Conservation (phyloP, 257 asterid genomes). For the Parsonsia alboflavescens region DNA sequence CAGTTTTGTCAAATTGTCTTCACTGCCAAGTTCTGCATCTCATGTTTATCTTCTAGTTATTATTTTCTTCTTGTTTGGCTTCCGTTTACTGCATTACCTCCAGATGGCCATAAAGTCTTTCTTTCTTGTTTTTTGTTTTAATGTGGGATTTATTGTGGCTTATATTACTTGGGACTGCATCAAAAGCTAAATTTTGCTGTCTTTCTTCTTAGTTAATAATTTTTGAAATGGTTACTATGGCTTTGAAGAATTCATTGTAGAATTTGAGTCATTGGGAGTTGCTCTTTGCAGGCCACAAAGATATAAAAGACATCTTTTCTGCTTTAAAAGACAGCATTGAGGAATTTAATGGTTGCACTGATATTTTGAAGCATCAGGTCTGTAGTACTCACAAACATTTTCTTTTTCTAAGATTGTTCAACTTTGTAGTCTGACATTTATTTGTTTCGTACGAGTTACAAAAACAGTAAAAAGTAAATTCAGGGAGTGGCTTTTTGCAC, state of each 20-base stretch:
- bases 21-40: background rate
- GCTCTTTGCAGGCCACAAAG: slow-evolving; percentile 70
- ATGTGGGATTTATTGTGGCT: background rate
- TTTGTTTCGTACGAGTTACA: background rate
- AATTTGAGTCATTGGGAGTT: slow-evolving; percentile 7
- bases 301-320: slow-evolving; percentile 64
- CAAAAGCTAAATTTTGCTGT: background rate
- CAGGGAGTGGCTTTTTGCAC: background rate
- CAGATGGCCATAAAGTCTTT: no score
- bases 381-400: slow-evolving; percentile 1
- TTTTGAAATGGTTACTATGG: background rate
- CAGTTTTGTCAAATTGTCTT: background rate
- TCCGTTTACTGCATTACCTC: background rate
- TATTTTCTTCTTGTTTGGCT: background rate
- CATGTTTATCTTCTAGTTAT: background rate
- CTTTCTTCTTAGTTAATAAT: background rate
- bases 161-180: background rate
- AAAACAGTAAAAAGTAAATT: background rate
- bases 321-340: slow-evolving; percentile 61
- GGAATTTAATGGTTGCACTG: slow-evolving; percentile 47
- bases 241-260: slow-evolving; percentile 11
- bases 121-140: background rate
- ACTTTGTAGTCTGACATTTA: background rate
- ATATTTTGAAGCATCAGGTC: slow-evolving; percentile 70
- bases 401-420: background rate